These are phyloP conservation scores for Poteriospumella lacustris DNA, from an alignment of 108 stramenopile genomes.

Conservation along the genomic window DNA sequence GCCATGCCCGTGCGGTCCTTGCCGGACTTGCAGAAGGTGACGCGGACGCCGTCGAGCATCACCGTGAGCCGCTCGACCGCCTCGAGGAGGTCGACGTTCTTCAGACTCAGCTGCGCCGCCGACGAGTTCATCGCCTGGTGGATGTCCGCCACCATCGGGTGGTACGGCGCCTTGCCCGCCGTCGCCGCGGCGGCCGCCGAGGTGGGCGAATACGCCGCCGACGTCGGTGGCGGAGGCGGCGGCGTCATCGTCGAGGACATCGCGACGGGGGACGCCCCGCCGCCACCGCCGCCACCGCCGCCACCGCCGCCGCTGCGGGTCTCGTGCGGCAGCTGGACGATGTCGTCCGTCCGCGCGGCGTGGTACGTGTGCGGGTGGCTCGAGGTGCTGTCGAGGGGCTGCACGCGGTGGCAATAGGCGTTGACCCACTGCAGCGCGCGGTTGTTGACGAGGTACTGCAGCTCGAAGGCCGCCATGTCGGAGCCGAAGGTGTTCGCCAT, in stretches of 20 bases:
- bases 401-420: background rate
- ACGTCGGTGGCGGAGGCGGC: too few species aligned
- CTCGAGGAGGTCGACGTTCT: constrained; percentile 46
- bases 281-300: too few species aligned
- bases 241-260: too few species aligned
- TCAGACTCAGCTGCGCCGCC: constrained; percentile 12
- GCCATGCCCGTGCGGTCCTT: constrained; percentile 50
- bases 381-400: background rate
- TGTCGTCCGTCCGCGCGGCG: too few species aligned
- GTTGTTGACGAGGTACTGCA: constrained; percentile 14
- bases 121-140: background rate
- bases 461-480: background rate
- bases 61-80: constrained; percentile 40
- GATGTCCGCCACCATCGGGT: background rate
- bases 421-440: background rate
- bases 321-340: background rate
- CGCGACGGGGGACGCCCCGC: too few species aligned
- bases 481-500: constrained; percentile 34
- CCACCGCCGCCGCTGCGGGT: too few species aligned
- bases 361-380: too few species aligned
- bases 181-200: too few species aligned
- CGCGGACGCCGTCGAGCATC: constrained; percentile 41
- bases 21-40: constrained; percentile 48
- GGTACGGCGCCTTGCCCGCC: too few species aligned
- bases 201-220: too few species aligned